These are phyloP conservation scores for Neoscytalidium dimidiatum DNA, from an alignment of 2,329 filamentous ascomycete species.

Conservation along the genomic window DNA sequence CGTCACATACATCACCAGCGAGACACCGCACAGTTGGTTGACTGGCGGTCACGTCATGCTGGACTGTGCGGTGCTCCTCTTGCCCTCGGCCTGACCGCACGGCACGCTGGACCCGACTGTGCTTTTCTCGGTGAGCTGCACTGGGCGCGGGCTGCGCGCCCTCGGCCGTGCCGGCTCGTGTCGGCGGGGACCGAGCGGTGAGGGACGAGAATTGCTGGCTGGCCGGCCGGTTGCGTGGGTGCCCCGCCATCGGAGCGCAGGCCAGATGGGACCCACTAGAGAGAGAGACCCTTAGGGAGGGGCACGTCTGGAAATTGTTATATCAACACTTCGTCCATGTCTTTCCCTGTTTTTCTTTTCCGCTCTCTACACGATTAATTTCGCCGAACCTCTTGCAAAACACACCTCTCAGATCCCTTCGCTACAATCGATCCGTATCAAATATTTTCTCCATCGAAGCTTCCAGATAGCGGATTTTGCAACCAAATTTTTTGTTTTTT, in stretches of 20 bases:
- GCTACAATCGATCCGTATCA: no score
- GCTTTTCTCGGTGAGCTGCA: neutral
- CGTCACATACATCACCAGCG: neutral
- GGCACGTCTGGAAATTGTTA: neutral
- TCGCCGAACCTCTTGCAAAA: neutral
- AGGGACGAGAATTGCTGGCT: neutral
- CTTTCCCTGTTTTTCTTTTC: neutral
- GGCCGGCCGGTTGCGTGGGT: neutral
- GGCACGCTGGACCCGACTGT: neutral
- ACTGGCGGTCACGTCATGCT: neutral
- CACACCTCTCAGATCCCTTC: neutral
- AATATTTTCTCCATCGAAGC: neutral
- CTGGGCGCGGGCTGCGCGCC: conserved; percentile 3
- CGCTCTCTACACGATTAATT: neutral
- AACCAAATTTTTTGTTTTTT: neutral
- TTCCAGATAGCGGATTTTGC: neutral
- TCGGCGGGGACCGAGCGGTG: conserved; percentile 13
- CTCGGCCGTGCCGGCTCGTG: neutral
- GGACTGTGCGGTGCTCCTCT: neutral
- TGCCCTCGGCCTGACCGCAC: conserved; percentile 6
- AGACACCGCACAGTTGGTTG: conserved; percentile 3
- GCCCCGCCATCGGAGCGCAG: conserved; percentile 7
- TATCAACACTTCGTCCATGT: neutral
- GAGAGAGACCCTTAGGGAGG: conserved; percentile 2
- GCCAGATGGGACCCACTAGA: no score